Conservation (phyloP, 495 filamentous ascomycete species). For the Neurospora cerealis region DNA sequence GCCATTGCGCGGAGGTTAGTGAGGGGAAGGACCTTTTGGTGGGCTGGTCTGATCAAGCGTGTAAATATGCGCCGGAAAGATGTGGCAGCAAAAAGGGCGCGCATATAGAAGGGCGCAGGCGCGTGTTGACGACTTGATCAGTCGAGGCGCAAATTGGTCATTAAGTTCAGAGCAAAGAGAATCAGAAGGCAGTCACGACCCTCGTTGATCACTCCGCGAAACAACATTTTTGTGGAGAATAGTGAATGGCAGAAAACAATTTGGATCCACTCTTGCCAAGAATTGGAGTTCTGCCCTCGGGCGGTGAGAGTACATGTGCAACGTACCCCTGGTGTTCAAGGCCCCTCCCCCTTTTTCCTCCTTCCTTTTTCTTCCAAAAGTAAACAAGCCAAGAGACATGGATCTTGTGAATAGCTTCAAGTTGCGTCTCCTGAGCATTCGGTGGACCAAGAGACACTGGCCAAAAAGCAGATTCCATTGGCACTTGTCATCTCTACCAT, state of each 20-base stretch:
- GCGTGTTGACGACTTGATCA: not conserved
- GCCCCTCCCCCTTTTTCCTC: not conserved
- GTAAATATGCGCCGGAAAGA: constrained; percentile 4
- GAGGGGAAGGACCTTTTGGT: not conserved
- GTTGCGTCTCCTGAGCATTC: not conserved
- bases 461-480: not conserved
- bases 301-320: not conserved
- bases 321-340: not conserved
- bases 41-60: not conserved
- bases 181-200: not conserved
- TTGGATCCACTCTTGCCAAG: not conserved
- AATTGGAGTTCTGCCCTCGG: not conserved
- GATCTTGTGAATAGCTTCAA: not conserved
- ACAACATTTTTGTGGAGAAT: not conserved
- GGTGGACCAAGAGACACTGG: not conserved
- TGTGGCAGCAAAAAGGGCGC: constrained; percentile 1
- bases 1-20: constrained; percentile 14
- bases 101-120: constrained; percentile 1
- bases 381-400: not conserved
- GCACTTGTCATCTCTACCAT: not conserved
- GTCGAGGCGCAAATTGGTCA: not conserved
- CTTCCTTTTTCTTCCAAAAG: not conserved
- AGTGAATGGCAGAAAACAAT: not conserved
- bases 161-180: not conserved
- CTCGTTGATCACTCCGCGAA: not conserved